Base-by-base conservation (phyloP, 2,329 filamentous ascomycete genomes). In the Microdochium bolleyi region DNA sequence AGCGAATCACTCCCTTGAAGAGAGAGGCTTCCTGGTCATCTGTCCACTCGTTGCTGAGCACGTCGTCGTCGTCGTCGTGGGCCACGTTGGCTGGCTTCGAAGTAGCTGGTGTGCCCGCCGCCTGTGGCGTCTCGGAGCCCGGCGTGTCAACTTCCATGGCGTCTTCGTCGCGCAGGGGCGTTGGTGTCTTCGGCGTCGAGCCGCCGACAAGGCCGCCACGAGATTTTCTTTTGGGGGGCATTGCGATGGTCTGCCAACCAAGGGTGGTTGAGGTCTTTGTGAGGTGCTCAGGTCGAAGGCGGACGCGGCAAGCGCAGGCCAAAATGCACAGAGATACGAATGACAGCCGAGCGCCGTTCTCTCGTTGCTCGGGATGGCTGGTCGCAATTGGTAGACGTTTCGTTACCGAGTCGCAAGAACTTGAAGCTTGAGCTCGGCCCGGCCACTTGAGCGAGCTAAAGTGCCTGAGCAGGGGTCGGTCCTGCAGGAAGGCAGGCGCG, bases 1-100 rank as follows among this genome's bases (percentile, higher is more conserved):
- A 96, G 65, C 85, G 82, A 58, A 97, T 92, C 59, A 97, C 87
- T 51, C 85, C 90, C 67, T 96, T 96, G 73, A 96, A 90, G 1
- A 99, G 78, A 41, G 90, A 92, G 1, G 89, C 91, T 59, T 95
- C 87, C 69, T 99, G 94, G 64, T 96, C 92, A 63, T 96, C 92
- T 3, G 91, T 96, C 94, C 94, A 99, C 24, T 85, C 82, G 58
- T 92, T 89, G 53, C 83, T 80, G 49, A 70, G 67, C 58, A 68
- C 60, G 55, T 71, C 70, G 25, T 72, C 58, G 55, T 67, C 55
- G 56, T 71, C 69, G 25, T 72, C 58, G 55, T 67, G 58, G 50
- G 49, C 3, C 25, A 32, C 3, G 34, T 37, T 49, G n/a, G 55
- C 52, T 48, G 61, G 46, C n/a, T 61, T 61, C 4, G 67, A 60